phyloP scores from a whole-genome alignment of 306 rosid species.

The Betula pendula region DNA sequence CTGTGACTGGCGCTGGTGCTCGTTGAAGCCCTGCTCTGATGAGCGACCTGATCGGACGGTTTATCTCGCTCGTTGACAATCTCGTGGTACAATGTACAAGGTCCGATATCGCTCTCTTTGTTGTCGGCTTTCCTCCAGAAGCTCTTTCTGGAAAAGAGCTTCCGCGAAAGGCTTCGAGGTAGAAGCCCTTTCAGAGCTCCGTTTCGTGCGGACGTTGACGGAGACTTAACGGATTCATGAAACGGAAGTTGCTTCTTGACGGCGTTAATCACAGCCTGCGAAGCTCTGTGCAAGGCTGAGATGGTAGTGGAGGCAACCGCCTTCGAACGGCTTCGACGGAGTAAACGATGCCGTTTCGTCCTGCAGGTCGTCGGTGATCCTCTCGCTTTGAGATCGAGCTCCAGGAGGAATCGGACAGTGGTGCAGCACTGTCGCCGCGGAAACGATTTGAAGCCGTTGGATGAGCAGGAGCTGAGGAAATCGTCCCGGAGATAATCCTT shows the following conservation, averaged over 20 bases:
- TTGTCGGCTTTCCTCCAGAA: conserved; percentile 44
- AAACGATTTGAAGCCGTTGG: conserved; percentile 75
- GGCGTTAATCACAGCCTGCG: conserved; percentile 52
- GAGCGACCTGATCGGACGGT: conserved; percentile 28
- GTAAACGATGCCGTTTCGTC: conserved; percentile 7
- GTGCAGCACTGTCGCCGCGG: conserved; percentile 80
- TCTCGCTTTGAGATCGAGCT: conserved; percentile 45
- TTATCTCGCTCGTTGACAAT: conserved; percentile 25
- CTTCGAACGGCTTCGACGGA: conserved; percentile 19
- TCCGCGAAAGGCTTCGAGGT: conserved; percentile 52
- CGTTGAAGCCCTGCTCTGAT: not conserved
- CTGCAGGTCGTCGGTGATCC: not conserved
- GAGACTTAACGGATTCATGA: conserved; percentile 19
- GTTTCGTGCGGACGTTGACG: not conserved
- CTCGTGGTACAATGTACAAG: conserved; percentile 42
- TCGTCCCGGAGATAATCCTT: conserved; percentile 77
- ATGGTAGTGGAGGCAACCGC: conserved; percentile 30
- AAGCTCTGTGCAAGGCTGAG: conserved; percentile 57
- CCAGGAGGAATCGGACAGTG: conserved; percentile 47
- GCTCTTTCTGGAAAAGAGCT: conserved; percentile 49
- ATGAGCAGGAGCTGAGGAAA: conserved; percentile 66
- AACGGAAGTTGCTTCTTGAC: conserved; percentile 50
- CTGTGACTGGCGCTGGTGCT: conserved; percentile 14
- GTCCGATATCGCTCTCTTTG: not conserved
- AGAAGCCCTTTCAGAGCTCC: conserved; percentile 28